Conservation (phyloP, 257 asterid genomes). For the Plantago elongata region DNA sequence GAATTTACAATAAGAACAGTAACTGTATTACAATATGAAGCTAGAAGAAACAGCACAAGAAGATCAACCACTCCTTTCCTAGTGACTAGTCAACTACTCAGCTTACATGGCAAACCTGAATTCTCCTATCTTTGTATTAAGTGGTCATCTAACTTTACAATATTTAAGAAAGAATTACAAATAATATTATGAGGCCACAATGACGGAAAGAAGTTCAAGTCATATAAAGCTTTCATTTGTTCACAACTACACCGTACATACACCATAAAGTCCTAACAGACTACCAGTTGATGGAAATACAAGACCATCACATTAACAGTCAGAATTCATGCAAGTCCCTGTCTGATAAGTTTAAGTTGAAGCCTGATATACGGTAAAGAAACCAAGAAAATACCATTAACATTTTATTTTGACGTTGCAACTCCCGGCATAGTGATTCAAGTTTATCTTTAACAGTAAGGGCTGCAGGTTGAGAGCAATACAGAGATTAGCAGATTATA, state of each 20-base stretch:
- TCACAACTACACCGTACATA: constrained; percentile 10
- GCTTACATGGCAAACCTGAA: no score
- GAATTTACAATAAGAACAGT: neutral
- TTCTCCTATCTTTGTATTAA: no score
- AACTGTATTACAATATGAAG: neutral
- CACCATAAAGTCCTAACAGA: neutral
- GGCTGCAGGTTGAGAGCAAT: constrained; percentile 55
- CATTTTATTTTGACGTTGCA: constrained; percentile 91
- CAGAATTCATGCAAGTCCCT: constrained; percentile 9
- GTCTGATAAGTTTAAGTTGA: constrained; percentile 13
- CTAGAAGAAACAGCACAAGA: neutral
- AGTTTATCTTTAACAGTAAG: constrained; percentile 86
- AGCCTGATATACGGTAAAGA: constrained; percentile 17
- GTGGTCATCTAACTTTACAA: no score
- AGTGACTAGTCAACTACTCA: no score
- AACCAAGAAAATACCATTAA: constrained; percentile 56
- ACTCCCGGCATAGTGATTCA: constrained; percentile 95
- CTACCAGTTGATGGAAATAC: neutral
- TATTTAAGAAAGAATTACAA: no score
- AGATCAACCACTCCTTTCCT: neutral
- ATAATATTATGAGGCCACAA: no score
- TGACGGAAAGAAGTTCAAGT: no score
- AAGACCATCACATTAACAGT: constrained; percentile 8
- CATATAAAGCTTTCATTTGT: neutral
- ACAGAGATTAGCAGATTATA: constrained; percentile 20